A percentile compares a stretch with the other conserved stretches of the same genome.
Evolutionary conservation across 257 asterid genomes (phyloP).

Genomic region (Fraxinus anomala): DNA sequence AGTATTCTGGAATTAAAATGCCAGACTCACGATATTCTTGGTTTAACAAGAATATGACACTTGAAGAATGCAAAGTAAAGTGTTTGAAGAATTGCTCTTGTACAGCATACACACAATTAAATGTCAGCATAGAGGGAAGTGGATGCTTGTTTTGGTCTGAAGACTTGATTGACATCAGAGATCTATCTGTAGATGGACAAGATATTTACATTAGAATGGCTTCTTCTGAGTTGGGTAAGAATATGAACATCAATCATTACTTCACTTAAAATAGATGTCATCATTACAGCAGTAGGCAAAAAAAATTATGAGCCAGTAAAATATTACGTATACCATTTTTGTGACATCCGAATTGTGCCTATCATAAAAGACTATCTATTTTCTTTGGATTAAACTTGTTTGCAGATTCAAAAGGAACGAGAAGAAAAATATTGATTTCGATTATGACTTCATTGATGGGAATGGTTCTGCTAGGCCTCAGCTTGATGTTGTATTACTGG

Average conservation of each 20-base stretch:
- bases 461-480: constrained; percentile 14
- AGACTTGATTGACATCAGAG: constrained; percentile 34
- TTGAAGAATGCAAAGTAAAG: constrained; percentile 28
- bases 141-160: constrained; percentile 18
- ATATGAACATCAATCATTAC: background rate
- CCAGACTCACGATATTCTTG: constrained; percentile 26
- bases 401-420: constrained; percentile 9
- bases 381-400: background rate
- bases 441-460: constrained; percentile 10
- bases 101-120: constrained; percentile 32
- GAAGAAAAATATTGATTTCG: background rate
- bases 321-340: background rate
- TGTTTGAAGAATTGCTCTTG: constrained; percentile 37
- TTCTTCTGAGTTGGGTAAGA: constrained; percentile 22
- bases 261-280: no score
- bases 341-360: background rate
- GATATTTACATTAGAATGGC: constrained; percentile 34
- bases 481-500: constrained; percentile 3
- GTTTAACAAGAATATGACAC: constrained; percentile 23
- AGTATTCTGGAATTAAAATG: constrained; percentile 32
- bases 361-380: no score
- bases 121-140: constrained; percentile 19
- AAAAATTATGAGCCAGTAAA: background rate
- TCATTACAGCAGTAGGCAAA: no score
- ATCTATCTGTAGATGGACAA: constrained; percentile 27